phyloP scores from a whole-genome alignment of 345 rosid species.

The Brassica rapa region DNA sequence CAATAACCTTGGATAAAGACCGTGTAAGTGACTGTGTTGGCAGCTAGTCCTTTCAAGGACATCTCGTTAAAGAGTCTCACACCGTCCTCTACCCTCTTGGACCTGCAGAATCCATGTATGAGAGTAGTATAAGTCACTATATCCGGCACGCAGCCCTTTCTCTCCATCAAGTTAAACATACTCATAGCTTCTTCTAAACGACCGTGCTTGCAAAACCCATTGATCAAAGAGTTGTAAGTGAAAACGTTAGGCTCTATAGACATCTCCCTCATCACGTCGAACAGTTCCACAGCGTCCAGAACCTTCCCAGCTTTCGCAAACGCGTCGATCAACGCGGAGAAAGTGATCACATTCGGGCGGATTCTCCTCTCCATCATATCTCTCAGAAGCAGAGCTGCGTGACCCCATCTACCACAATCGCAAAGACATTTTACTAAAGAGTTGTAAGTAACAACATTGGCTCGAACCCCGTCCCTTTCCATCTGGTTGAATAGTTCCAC shows the following conservation, averaged over 20 bases:
- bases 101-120: conserved; percentile 39
- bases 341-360: conserved; percentile 37
- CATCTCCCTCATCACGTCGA: conserved; percentile 30
- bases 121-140: conserved; percentile 41
- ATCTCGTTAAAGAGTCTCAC: conserved; percentile 18
- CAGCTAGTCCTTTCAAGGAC: conserved; percentile 20
- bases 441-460: background rate
- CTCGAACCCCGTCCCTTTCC: background rate
- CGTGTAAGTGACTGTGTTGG: conserved; percentile 36
- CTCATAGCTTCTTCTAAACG: conserved; percentile 37
- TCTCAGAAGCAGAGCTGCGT: conserved; percentile 19
- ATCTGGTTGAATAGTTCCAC: background rate
- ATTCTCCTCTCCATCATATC: conserved; percentile 30
- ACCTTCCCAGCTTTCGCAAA: conserved; percentile 32
- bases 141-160: conserved; percentile 19
- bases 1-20: conserved; percentile 33
- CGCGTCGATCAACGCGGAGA: conserved; percentile 35
- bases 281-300: conserved; percentile 34
- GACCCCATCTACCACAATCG: conserved; percentile 19
- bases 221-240: conserved; percentile 46
- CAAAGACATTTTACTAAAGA: background rate
- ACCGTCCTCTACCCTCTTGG: conserved; percentile 24
- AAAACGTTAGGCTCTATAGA: conserved; percentile 40
- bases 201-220: conserved; percentile 41
- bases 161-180: conserved; percentile 33